Evolutionary conservation across 768 basidiomycete species (phyloP).

Genomic region (Pisolithus orientalis): DNA sequence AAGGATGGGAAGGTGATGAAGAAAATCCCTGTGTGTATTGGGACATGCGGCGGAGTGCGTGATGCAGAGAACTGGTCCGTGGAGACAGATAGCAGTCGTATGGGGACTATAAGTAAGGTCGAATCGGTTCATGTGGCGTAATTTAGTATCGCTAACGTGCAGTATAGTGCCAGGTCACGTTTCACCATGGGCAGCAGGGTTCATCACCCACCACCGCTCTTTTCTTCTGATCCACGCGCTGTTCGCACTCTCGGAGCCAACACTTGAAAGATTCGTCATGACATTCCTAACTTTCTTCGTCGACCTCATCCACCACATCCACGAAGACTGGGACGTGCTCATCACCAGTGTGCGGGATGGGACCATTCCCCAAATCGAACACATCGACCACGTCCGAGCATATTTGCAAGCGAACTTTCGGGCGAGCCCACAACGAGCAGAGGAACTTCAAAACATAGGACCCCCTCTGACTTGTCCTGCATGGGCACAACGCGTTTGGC

Average conservation of each 20-base stretch:
- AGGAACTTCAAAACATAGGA: slow-evolving; percentile 12
- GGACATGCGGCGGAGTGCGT: not conserved
- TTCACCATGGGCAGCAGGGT: slow-evolving; percentile 12
- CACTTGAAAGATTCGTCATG: not conserved
- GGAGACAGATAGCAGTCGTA: not conserved
- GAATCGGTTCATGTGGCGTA: not conserved
- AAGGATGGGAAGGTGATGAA: not conserved
- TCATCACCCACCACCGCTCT: slow-evolving; percentile 8
- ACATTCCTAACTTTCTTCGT: slow-evolving; percentile 7
- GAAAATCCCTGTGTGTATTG: not conserved
- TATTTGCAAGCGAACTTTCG: slow-evolving; percentile 11
- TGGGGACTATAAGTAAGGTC: not conserved
- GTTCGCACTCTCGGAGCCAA: slow-evolving; percentile 10
- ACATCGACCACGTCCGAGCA: slow-evolving; percentile 5
- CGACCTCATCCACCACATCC: slow-evolving; percentile 8
- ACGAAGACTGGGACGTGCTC: slow-evolving; percentile 15
- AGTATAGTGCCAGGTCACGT: slow-evolving; percentile 7
- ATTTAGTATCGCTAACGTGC: not conserved
- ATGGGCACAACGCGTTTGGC: slow-evolving; percentile 16
- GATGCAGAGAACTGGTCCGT: not conserved
- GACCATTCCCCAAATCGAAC: slow-evolving; percentile 10
- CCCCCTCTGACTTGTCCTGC: slow-evolving; percentile 8
- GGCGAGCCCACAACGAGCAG: slow-evolving; percentile 13
- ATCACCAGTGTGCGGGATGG: slow-evolving; percentile 11
- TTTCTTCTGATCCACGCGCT: slow-evolving; percentile 17